A percentile compares a stretch with the other conserved stretches of the same genome.
These are phyloP conservation scores for Botryotinia globosa DNA, from an alignment of 2,329 filamentous ascomycete species.

Conservation along the genomic window DNA sequence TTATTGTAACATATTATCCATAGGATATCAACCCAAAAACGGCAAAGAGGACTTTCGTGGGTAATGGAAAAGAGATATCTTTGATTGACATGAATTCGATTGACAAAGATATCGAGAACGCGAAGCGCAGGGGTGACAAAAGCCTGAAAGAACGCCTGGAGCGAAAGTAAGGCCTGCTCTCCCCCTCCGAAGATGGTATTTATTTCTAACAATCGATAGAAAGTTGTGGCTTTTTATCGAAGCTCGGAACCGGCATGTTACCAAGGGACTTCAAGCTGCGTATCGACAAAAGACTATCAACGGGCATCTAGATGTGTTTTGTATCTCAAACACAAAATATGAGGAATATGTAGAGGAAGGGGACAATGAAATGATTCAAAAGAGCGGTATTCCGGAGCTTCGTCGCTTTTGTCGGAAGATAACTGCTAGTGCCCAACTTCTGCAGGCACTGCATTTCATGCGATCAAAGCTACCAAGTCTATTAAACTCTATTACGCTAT, in stretches of 20 bases:
- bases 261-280: neutral
- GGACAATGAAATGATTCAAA: slow-evolving; percentile 15
- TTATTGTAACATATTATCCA: neutral
- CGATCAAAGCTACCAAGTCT: neutral
- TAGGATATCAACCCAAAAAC: neutral
- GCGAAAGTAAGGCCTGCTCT: neutral
- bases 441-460: slow-evolving; percentile 1
- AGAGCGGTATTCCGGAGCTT: slow-evolving; percentile 39
- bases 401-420: slow-evolving; percentile 38
- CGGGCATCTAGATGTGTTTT: slow-evolving; percentile 38
- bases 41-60: neutral
- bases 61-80: neutral
- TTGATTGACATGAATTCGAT: neutral
- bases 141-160: neutral
- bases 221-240: neutral
- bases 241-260: slow-evolving; percentile 1
- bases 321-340: slow-evolving; percentile 32
- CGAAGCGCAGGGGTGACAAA: neutral
- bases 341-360: neutral
- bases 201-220: neutral
- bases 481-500: neutral
- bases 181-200: neutral
- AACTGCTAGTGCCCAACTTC: neutral
- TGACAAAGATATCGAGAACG: neutral
- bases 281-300: slow-evolving; percentile 19